phyloP scores from a whole-genome alignment of 371 early-diverging fungal species.

The Apophysomyces ossiformis region DNA sequence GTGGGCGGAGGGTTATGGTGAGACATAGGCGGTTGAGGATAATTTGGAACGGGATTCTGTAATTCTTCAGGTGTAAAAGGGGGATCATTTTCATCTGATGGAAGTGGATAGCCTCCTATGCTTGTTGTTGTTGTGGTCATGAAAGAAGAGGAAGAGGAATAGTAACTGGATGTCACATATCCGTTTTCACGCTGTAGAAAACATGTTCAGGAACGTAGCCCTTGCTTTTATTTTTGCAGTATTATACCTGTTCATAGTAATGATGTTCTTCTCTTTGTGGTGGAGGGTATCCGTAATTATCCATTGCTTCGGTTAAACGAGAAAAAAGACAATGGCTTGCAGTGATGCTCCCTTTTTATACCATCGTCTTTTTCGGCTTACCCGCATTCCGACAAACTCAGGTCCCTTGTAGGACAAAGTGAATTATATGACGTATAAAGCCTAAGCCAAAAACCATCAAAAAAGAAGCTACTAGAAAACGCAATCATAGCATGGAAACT shows the following conservation, averaged over 20 bases:
- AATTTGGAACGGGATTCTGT: slow-evolving; percentile 26
- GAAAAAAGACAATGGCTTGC: no score
- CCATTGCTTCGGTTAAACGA: neutral
- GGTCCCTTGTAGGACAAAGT: no score
- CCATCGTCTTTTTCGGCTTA: no score
- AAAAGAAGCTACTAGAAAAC: no score
- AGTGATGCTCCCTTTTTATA: no score
- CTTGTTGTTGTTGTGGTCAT: neutral
- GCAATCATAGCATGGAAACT: no score
- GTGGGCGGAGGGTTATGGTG: slow-evolving; percentile 34
- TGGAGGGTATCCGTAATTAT: slow-evolving; percentile 3
- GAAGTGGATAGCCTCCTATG: neutral
- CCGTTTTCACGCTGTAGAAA: slow-evolving; percentile 3
- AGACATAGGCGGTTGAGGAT: slow-evolving; percentile 32
- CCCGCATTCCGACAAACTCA: no score
- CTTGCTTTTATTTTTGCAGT: neutral
- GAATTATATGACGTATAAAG: no score
- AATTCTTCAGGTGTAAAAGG: slow-evolving; percentile 1
- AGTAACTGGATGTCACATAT: slow-evolving; percentile 10
- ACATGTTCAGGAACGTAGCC: neutral
- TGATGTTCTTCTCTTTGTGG: slow-evolving; percentile 1
- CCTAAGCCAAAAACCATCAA: no score
- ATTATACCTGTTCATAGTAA: slow-evolving; percentile 1
- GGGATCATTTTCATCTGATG: neutral
- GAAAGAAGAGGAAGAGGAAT: neutral